These are phyloP conservation scores for Coemansia sp. DNA, from an alignment of 192 early-diverging fungal genomes.

Conservation along the genomic window DNA sequence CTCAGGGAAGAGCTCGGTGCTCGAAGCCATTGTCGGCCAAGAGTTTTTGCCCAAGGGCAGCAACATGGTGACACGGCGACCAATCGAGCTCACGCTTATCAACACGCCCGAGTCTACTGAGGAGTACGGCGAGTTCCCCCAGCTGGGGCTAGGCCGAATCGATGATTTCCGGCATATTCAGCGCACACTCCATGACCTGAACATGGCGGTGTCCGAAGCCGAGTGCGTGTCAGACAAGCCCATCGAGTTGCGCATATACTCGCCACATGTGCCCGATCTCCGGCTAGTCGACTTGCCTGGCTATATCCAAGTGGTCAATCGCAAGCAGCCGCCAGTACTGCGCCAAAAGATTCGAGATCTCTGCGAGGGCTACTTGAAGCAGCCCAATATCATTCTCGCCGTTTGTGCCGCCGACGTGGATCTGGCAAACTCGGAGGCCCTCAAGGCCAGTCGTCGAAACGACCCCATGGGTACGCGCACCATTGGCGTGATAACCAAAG, in stretches of 20 bases:
- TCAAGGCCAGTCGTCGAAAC: constrained; percentile 72
- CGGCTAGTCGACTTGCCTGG: constrained; percentile 84
- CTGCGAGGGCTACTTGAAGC: constrained; percentile 78
- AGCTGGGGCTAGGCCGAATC: constrained; percentile 84
- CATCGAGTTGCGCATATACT: constrained; percentile 82
- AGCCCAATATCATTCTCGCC: constrained; percentile 83
- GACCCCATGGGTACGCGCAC: constrained; percentile 80
- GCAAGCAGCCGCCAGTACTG: constrained; percentile 75
- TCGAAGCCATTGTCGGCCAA: constrained; percentile 84
- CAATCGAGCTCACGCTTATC: constrained; percentile 81
- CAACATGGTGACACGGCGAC: constrained; percentile 84
- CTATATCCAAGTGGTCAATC: constrained; percentile 83
- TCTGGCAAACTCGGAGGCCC: constrained; percentile 82
- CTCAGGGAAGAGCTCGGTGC: constrained; percentile 83
- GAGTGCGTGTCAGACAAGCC: constrained; percentile 88
- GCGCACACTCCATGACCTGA: constrained; percentile 90
- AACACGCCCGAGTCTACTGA: constrained; percentile 75
- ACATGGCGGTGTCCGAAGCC: constrained; percentile 88
- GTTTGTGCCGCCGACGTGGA: constrained; percentile 85
- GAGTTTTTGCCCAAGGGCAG: constrained; percentile 83
- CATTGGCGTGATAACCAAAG: constrained; percentile 84
- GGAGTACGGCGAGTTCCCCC: constrained; percentile 84
- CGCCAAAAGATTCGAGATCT: constrained; percentile 79
- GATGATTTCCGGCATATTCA: constrained; percentile 87
- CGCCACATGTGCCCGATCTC: constrained; percentile 80